phyloP scores from a whole-genome alignment of 306 rosid species.

The Rosa persica region DNA sequence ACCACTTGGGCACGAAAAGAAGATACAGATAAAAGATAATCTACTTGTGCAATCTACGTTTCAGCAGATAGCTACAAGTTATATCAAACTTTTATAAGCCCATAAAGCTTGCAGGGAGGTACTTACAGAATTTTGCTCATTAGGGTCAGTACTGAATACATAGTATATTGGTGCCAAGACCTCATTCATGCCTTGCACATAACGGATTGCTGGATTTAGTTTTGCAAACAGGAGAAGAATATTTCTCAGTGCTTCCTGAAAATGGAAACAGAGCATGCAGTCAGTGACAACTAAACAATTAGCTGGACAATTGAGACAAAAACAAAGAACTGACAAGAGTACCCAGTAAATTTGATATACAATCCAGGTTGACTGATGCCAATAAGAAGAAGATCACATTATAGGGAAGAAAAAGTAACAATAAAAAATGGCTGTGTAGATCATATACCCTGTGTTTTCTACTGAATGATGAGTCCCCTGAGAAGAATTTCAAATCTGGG shows the following conservation, averaged over 20 bases:
- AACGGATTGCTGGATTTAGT: conserved; percentile 72
- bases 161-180: conserved; percentile 82
- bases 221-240: conserved; percentile 76
- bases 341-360: background rate
- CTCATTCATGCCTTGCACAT: conserved; percentile 94
- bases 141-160: conserved; percentile 54
- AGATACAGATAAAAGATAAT: background rate
- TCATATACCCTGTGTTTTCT: conserved; percentile 56
- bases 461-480: conserved; percentile 62
- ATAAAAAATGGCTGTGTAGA: background rate
- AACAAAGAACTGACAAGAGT: background rate
- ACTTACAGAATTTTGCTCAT: conserved; percentile 70
- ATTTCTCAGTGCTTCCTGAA: conserved; percentile 80
- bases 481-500: conserved; percentile 75
- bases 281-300: background rate
- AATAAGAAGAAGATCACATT: background rate
- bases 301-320: background rate
- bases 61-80: background rate
- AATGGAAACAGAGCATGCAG: conserved; percentile 21
- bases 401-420: conserved; percentile 1
- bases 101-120: conserved; percentile 17
- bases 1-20: background rate
- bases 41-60: background rate
- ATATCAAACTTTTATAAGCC: background rate
- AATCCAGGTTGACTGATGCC: conserved; percentile 3